Base-by-base conservation (phyloP, 2,329 filamentous ascomycete species). In the Monosporascus sp. region DNA sequence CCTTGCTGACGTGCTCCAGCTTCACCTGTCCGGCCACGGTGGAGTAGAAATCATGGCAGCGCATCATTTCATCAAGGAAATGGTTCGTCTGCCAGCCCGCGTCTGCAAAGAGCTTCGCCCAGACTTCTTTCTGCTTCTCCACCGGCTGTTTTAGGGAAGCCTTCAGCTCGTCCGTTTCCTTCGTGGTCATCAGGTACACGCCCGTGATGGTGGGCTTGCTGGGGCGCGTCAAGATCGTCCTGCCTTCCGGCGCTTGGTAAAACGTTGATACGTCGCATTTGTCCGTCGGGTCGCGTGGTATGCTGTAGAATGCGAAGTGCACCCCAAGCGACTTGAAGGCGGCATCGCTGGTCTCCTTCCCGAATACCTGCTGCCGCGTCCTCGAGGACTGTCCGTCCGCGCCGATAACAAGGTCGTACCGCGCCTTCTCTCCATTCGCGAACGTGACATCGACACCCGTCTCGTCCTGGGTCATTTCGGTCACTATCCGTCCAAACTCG, bases 331-430 rank as follows among this genome's bases (percentile, higher is more conserved):
- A 58, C 20, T 64, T 64, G 34, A 71, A 65, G 7, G 60, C 50
- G 3, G 61, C 58, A 2, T 63, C 53, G 19, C 64, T 63, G 7
- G 59, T 61, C 4, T 62, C 61, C 8, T 59, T 53, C 9, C 67
- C 66, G 57, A 71, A 62, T 5, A 73, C 66, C 41, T 68, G 61
- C n/a, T 65, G 69, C 8, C 78, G 71, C n/a, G 77, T 75, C 31
- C 70, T 71, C 3, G 78, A 82, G 8, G 73, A 70, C 36, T 77
- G 74, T 0, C 82, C 82, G 59, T 85, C 81, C 3, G 80, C 79
- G 11, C 76, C 80, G 44, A 84, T 72, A 0, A 84, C 66, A 0
- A 84, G 56, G 60, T 84, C 80, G 56, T 73, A 84, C 0, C 61
- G 62, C 7, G 68, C 67, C 2, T 54, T 65, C 4, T 65, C 58